phyloP scores from a whole-genome alignment of 352 stramenopile species.

The Globisporangium middletonii region DNA sequence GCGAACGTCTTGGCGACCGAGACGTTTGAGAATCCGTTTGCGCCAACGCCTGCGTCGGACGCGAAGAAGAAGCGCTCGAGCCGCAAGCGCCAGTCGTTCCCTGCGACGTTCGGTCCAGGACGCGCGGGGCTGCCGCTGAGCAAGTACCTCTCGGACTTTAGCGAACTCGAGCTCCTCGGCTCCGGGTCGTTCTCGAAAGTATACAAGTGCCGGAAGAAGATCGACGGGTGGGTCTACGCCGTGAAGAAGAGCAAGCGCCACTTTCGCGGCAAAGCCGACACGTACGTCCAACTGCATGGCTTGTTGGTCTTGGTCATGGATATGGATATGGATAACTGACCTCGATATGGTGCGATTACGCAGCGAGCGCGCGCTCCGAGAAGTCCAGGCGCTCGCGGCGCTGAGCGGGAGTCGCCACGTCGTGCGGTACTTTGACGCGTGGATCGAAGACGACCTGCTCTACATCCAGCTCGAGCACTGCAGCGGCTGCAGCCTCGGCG shows the following conservation, averaged over 20 bases:
- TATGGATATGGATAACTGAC: background rate
- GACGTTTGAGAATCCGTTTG: constrained; percentile 67
- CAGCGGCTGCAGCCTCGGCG: constrained; percentile 52
- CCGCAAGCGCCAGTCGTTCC: constrained; percentile 67
- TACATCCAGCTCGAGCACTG: constrained; percentile 86
- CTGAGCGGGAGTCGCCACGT: constrained; percentile 72
- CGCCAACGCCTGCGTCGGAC: constrained; percentile 41
- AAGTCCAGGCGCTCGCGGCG: constrained; percentile 80
- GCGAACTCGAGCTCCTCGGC: constrained; percentile 69
- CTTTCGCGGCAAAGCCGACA: constrained; percentile 75
- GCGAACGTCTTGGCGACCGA: constrained; percentile 24
- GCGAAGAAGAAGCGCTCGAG: constrained; percentile 53
- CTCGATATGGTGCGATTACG: background rate
- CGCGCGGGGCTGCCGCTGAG: constrained; percentile 39
- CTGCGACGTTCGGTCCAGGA: constrained; percentile 28
- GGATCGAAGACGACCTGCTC: constrained; percentile 84
- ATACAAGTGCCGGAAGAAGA: constrained; percentile 83
- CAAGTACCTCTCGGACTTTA: constrained; percentile 77
- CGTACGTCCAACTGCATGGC: constrained; percentile 33
- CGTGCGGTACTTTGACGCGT: constrained; percentile 85
- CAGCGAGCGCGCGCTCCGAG: constrained; percentile 68
- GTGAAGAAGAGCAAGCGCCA: constrained; percentile 87
- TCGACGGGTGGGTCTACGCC: constrained; percentile 82
- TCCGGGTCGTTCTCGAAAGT: constrained; percentile 85
- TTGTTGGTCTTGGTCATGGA: background rate